Evolutionary conservation across 371 early-diverging fungal genomes (phyloP).

Genomic region (Mortierella sp.): DNA sequence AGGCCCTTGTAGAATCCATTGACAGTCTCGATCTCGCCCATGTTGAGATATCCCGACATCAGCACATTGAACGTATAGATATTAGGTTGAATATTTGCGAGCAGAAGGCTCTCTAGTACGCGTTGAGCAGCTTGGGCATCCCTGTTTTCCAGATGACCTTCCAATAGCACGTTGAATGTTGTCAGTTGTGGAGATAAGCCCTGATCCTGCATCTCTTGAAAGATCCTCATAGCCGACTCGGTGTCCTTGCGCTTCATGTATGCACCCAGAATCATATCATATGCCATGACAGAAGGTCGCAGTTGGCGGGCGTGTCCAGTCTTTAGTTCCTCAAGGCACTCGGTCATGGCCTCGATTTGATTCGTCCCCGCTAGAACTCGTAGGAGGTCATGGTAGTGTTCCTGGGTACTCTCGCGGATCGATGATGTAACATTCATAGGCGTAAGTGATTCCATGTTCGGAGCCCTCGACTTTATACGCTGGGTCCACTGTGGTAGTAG

Average conservation of each 20-base stretch:
- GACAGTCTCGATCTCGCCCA: conserved; percentile 52
- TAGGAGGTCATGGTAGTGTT: conserved; percentile 45
- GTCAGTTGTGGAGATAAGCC: conserved; percentile 25
- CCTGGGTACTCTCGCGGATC: conserved; percentile 18
- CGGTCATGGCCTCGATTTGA: conserved; percentile 29
- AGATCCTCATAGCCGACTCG: conserved; percentile 14
- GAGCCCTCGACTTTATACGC: conserved; percentile 24
- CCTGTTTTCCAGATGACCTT: conserved; percentile 36
- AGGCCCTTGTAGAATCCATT: conserved; percentile 53
- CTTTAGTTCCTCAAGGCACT: conserved; percentile 38
- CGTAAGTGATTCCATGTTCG: neutral
- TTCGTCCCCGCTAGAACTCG: conserved; percentile 22
- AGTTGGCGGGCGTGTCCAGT: conserved; percentile 29
- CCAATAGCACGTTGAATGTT: conserved; percentile 44
- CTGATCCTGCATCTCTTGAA: conserved; percentile 44
- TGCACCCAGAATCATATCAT: conserved; percentile 24
- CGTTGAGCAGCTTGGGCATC: conserved; percentile 31
- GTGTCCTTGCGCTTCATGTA: conserved; percentile 25
- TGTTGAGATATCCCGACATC: conserved; percentile 48
- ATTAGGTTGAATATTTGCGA: conserved; percentile 53
- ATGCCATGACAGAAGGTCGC: conserved; percentile 34
- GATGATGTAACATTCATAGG: neutral
- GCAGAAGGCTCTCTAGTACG: conserved; percentile 34
- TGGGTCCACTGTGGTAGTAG: conserved; percentile 24
- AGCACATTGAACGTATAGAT: conserved; percentile 56